A percentile compares a stretch with the other conserved stretches of the same genome.
These are phyloP conservation scores for Pistacia vera DNA, from an alignment of 345 rosid species.

Conservation along the genomic window DNA sequence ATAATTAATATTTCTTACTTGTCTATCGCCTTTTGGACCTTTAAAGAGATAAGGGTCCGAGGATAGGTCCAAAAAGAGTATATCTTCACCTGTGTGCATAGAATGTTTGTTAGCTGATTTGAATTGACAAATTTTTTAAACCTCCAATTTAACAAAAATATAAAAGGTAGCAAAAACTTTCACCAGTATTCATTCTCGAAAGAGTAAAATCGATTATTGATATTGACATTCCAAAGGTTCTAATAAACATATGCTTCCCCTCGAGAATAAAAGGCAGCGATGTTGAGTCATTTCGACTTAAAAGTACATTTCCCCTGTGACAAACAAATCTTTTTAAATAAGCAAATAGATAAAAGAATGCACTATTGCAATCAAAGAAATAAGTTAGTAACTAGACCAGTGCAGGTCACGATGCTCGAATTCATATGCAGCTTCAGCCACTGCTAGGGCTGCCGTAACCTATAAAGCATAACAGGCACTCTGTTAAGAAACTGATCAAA, in stretches of 20 bases:
- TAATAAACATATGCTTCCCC: conserved; percentile 54
- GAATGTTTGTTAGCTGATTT: conserved; percentile 2
- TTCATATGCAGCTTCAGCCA: conserved; percentile 94
- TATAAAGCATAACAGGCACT: conserved; percentile 31
- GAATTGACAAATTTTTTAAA: conserved; percentile 5
- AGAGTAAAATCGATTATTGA: conserved; percentile 93
- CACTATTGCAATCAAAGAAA: conserved; percentile 7
- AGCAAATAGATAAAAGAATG: conserved; percentile 8
- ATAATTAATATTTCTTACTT: conserved; percentile 43
- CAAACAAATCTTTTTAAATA: neutral
- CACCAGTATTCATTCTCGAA: conserved; percentile 90
- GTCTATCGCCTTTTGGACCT: conserved; percentile 92
- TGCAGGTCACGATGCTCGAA: conserved; percentile 95
- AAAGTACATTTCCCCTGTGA: conserved; percentile 87
- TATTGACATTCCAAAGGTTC: conserved; percentile 60
- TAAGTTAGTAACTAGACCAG: conserved; percentile 50
- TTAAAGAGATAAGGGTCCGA: conserved; percentile 86
- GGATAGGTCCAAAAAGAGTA: conserved; percentile 83
- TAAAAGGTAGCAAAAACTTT: conserved; percentile 15
- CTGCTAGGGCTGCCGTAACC: conserved; percentile 90
- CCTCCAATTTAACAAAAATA: neutral
- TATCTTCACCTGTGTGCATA: conserved; percentile 61
- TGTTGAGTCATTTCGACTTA: conserved; percentile 62
- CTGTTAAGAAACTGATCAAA: neutral
- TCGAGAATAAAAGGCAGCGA: conserved; percentile 54